Percentiles rank a stretch among this genome's conserved stretches.
Conservation (phyloP, 495 filamentous ascomycete genomes). For the Penicillium pancosmium region DNA sequence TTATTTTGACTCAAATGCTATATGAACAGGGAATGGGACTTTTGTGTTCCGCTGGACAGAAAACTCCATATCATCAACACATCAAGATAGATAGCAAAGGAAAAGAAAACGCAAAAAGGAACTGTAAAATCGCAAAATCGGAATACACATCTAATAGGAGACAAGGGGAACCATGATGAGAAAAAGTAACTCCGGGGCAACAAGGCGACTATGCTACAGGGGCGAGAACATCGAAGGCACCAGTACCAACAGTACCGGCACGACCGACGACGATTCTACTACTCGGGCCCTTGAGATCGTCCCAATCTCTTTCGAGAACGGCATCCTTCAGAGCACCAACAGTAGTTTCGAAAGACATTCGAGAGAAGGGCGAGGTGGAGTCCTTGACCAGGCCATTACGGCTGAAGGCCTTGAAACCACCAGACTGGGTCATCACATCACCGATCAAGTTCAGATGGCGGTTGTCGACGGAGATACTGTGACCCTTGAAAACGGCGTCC, state of each 20-base stretch:
- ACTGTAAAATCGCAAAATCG: background rate
- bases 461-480: conserved; percentile 92
- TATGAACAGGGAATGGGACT: conserved; percentile 39
- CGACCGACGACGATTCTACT: conserved; percentile 86
- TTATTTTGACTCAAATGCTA: conserved; percentile 36
- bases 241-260: conserved; percentile 81
- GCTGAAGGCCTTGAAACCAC: conserved; percentile 87
- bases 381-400: conserved; percentile 78
- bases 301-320: conserved; percentile 84
- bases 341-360: conserved; percentile 99
- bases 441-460: conserved; percentile 94
- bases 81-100: conserved; percentile 31
- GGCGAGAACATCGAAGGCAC: conserved; percentile 85
- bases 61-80: conserved; percentile 49
- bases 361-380: conserved; percentile 85
- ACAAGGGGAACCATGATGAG: background rate
- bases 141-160: conserved; percentile 6
- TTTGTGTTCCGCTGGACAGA: conserved; percentile 47
- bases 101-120: conserved; percentile 20
- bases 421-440: conserved; percentile 92
- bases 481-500: conserved; percentile 80
- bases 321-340: conserved; percentile 90
- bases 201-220: conserved; percentile 51
- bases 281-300: conserved; percentile 83
- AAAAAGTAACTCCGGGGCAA: conserved; percentile 23